Conservation (phyloP, 1,139 yeast genomes). For the Protomyces inouyei region DNA sequence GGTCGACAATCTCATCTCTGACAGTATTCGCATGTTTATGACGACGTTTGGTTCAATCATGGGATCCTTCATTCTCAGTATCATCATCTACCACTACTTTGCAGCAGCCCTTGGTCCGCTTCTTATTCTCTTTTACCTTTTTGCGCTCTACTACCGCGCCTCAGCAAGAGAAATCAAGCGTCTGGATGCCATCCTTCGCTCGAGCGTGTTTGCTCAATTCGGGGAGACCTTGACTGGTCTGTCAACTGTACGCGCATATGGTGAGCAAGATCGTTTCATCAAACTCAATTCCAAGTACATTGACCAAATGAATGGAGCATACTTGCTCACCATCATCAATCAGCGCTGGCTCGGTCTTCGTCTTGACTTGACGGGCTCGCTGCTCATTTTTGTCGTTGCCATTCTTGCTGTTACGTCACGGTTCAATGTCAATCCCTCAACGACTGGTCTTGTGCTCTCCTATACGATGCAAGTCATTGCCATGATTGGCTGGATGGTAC, state of each 20-base stretch:
- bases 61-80: constrained; percentile 63
- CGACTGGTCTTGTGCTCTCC: constrained; percentile 66
- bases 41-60: constrained; percentile 52
- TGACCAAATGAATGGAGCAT: constrained; percentile 67
- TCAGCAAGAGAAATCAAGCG: constrained; percentile 82
- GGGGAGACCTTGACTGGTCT: constrained; percentile 70
- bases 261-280: constrained; percentile 47
- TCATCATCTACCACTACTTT: constrained; percentile 70
- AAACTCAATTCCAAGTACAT: constrained; percentile 49
- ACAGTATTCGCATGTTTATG: constrained; percentile 45
- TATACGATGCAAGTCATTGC: constrained; percentile 38
- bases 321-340: constrained; percentile 58
- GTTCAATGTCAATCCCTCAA: constrained; percentile 58
- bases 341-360: constrained; percentile 77
- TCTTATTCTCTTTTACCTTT: constrained; percentile 45
- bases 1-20: constrained; percentile 57
- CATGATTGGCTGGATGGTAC: constrained; percentile 39
- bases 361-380: constrained; percentile 52
- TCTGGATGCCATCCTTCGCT: constrained; percentile 69
- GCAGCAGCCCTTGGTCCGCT: constrained; percentile 65
- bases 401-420: constrained; percentile 60
- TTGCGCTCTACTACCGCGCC: constrained; percentile 63
- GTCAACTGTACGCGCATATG: constrained; percentile 63
- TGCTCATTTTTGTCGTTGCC: constrained; percentile 47
- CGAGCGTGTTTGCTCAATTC: constrained; percentile 71